Percentiles rank a stretch among this genome's conserved stretches.
Conservation (phyloP, 2,329 filamentous ascomycete species). For the Microcyclospora pomicola region DNA sequence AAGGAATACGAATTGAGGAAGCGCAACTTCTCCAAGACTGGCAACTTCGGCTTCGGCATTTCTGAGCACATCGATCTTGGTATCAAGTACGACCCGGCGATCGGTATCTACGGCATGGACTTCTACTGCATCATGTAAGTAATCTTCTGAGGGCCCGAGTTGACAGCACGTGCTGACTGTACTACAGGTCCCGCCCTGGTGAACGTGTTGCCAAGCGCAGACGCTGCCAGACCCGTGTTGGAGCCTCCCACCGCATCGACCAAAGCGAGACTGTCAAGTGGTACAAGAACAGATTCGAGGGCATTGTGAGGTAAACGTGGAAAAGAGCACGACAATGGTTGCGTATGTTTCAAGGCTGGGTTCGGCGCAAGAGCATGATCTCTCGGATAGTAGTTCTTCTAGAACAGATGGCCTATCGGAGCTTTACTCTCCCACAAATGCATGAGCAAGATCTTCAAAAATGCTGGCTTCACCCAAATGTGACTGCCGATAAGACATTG, state of each 20-base stretch:
- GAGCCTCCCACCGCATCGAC: conserved; percentile 83
- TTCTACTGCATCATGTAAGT: conserved; percentile 99
- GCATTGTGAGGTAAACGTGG: conserved; percentile 82
- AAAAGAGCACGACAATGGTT: conserved; percentile 1
- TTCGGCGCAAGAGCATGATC: conserved; percentile 15
- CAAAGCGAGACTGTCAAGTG: conserved; percentile 93
- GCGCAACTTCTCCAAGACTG: conserved; percentile 99
- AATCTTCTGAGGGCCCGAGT: neutral
- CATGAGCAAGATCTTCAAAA: conserved; percentile 24
- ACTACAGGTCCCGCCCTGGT: conserved; percentile 71
- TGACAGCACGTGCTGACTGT: conserved; percentile 17
- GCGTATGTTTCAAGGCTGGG: conserved; percentile 1
- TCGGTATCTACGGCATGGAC: conserved; percentile 99
- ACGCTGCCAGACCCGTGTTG: conserved; percentile 75
- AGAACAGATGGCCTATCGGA: conserved; percentile 24
- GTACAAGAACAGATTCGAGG: conserved; percentile 94
- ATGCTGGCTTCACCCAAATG: conserved; percentile 23
- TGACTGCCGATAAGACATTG: conserved; percentile 23
- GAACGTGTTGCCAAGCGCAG: conserved; percentile 94
- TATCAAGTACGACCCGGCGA: conserved; percentile 98
- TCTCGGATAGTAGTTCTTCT: conserved; percentile 11
- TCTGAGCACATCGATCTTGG: conserved; percentile 99
- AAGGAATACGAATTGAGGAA: conserved; percentile 99
- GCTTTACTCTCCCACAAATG: conserved; percentile 13
- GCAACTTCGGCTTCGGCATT: conserved; percentile 99